Base-by-base conservation (phyloP, 1,284 basidiomycete genomes). In the Irpex sp. region DNA sequence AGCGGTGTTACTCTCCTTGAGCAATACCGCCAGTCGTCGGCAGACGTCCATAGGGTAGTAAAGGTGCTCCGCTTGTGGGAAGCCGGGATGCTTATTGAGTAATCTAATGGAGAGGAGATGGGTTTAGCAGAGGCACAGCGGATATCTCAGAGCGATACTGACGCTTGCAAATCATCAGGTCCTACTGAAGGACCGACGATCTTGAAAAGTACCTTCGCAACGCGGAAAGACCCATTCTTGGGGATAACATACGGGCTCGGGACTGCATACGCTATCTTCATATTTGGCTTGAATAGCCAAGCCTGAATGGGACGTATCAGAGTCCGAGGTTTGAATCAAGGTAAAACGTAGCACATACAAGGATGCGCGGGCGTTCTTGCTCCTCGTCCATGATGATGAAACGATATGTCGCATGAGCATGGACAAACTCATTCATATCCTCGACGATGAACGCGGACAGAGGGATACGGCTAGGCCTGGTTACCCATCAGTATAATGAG, bases 201-300 rank as follows among this genome's bases (percentile, higher is more conserved):
- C 73, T 89, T 92, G 78, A 83, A 93, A 59, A 92, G 75, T 21
- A 93, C 88, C 73, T 93, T 93, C 31, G 90, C 87, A 1, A 84
- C 87, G 62, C 82, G 79, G 31, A 91, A 83, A 4, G 84, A 84
- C 6, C 82, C 88, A 59, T 76, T 83, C 72, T 85, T 85, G 5
- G 88, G 84, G 37, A 93, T 79, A 4, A 84, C 74, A 63, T 85
- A 86, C 19, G 82, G 79, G 15, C 77, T 77, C 5, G 82, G 77
- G 4, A 83, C 80, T 55, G 81, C 81, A 72, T 94, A 96, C 1
- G 92, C 84, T 34, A 96, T 76, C 9, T 85, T 85, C 67, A 96
- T 86, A 64, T 82, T 87, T 0, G 94, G 93, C 74, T 95, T 96
- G 83, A 97, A 96, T 19, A 96, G 74, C 94, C 94, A 96, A 9